Conservation (phyloP, 495 filamentous ascomycete species). For the Staphylotrichum longicolle region DNA sequence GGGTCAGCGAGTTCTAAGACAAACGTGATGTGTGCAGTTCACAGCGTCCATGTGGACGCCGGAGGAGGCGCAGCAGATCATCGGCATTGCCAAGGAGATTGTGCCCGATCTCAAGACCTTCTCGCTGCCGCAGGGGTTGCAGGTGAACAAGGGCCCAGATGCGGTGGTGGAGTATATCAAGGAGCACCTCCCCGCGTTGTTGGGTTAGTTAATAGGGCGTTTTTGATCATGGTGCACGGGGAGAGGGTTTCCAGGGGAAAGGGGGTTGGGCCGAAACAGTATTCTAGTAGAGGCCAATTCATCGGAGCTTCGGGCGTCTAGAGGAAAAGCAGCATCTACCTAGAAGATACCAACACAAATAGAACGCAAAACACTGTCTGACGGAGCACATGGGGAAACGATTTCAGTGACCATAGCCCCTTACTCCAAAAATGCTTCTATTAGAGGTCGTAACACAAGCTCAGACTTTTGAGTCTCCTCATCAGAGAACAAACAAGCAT, state of each 20-base stretch:
- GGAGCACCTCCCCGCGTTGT: constrained; percentile 54
- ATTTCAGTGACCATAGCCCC: background rate
- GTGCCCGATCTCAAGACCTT: constrained; percentile 51
- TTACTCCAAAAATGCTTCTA: background rate
- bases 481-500: background rate
- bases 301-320: too few relatives aligned
- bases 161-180: constrained; percentile 63
- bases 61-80: constrained; percentile 55
- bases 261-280: too few relatives aligned
- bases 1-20: background rate
- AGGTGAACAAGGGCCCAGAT: constrained; percentile 62
- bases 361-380: too few relatives aligned
- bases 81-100: constrained; percentile 51
- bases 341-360: too few relatives aligned
- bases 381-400: background rate
- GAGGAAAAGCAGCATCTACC: too few relatives aligned
- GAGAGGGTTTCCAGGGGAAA: too few relatives aligned
- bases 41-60: constrained; percentile 68
- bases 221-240: background rate
- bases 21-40: constrained; percentile 42
- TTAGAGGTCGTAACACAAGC: background rate
- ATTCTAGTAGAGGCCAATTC: too few relatives aligned
- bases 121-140: constrained; percentile 62
- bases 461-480: background rate
- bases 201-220: constrained; percentile 30